A percentile compares a stretch with the other conserved stretches of the same genome.
phyloP scores from a whole-genome alignment of 352 stramenopile species.

The Halophytophthora batemanensis region DNA sequence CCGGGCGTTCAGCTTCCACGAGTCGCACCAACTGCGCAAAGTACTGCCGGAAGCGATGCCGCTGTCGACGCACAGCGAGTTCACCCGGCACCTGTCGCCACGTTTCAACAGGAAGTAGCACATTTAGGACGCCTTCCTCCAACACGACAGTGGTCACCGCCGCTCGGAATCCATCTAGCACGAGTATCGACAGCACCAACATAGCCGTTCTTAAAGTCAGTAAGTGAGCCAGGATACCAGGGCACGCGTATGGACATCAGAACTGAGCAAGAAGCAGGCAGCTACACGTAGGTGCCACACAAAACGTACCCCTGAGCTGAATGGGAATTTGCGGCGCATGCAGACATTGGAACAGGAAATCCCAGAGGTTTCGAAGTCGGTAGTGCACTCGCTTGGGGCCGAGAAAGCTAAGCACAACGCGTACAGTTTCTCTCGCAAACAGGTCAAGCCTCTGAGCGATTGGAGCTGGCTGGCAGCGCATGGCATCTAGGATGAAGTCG shows the following conservation, averaged over 20 bases:
- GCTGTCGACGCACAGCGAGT: constrained; percentile 31
- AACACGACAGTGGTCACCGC: constrained; percentile 28
- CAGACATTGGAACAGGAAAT: constrained; percentile 73
- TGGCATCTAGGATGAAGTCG: constrained; percentile 51
- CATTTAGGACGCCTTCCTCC: constrained; percentile 23
- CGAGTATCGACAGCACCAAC: constrained; percentile 1
- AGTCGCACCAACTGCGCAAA: constrained; percentile 22
- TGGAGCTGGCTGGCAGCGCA: constrained; percentile 27
- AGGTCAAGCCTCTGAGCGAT: constrained; percentile 31
- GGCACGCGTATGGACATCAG: no score
- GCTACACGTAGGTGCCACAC: not conserved
- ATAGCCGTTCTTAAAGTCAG: not conserved
- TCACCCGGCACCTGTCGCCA: constrained; percentile 33
- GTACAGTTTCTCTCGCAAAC: constrained; percentile 40
- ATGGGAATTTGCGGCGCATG: constrained; percentile 52
- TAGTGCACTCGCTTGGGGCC: constrained; percentile 44
- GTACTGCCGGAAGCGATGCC: constrained; percentile 64
- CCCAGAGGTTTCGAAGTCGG: constrained; percentile 50
- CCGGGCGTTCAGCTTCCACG: not conserved
- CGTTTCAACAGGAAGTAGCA: constrained; percentile 28
- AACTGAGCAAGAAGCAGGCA: no score
- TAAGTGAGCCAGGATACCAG: constrained; percentile 1
- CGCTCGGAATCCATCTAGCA: constrained; percentile 41
- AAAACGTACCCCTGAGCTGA: constrained; percentile 33
- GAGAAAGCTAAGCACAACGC: constrained; percentile 47